Evolutionary conservation across 1,284 basidiomycete species (phyloP), one percentile per base, ranked within the genome.

Genomic region (Cutaneotrichosporon cavernicola): DNA sequence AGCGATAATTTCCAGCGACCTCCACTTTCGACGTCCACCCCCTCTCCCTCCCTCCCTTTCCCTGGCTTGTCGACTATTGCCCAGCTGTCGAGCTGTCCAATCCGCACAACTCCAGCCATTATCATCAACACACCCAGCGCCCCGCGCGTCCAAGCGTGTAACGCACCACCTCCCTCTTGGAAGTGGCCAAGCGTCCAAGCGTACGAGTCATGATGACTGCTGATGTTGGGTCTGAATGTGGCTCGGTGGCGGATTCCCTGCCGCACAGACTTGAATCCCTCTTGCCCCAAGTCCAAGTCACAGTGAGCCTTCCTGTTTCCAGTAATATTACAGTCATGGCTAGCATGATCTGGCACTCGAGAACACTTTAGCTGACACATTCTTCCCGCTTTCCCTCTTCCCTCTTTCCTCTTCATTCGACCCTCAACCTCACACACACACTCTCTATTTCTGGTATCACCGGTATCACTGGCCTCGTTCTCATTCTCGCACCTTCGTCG

Each of bases 11-110:
- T 46, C 43, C 43, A 36, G 8, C 31, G 36, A 56, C 61, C 56
- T 52, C 61, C 61, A 50, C 49, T 31, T 61, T 52, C 31, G 26
- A 32, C 30, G 59, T 60, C 59, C 59, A 60, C 59, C 26, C n/a
- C 21, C 47, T 9, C 40, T 9, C 40, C 40, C 40, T 1, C 43
- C 43, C 43, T 7, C 18, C 18, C 43, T n/a, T n/a, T 46, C 18
- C 43, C 43, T 46, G 43, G 43, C 16, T n/a, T 7, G 16, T 13
- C 5, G 11, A 16, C 16, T 13, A 7, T n/a, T 18, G 16, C 40
- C 40, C 40, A 43, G 11, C 14, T 18, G 14, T 43, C 40, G 2
- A 13, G 14, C 14, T 6, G 11, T 14, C 13, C 10, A 13, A 43
- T 18, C 18, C 16, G 18, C 18, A 46, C 18, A 11, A 16, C 13